Conservation (phyloP, 495 filamentous ascomycete species). For the Aspergillus heteromorphus region DNA sequence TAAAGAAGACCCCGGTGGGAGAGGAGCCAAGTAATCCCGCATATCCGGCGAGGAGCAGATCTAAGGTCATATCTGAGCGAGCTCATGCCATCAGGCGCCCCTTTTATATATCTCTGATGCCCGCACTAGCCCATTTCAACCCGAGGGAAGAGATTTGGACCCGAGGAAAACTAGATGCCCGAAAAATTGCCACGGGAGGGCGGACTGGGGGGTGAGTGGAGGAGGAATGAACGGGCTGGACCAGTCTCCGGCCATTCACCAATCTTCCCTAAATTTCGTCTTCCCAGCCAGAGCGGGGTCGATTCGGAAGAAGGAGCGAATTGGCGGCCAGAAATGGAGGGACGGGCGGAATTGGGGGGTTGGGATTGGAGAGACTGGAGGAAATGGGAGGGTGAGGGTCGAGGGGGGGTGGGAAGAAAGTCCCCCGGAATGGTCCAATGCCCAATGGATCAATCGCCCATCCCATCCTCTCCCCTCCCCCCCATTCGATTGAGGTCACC, state of each 20-base stretch:
- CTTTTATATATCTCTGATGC: slow-evolving; percentile 14
- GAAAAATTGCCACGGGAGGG: slow-evolving; percentile 24
- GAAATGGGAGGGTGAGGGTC: slow-evolving; percentile 30
- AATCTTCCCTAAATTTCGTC: slow-evolving; percentile 24
- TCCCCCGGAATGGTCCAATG: slow-evolving; percentile 47
- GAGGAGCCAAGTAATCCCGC: slow-evolving; percentile 1
- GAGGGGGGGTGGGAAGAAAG: slow-evolving; percentile 37
- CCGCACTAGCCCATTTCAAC: slow-evolving; percentile 1
- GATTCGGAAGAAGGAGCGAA: slow-evolving; percentile 40
- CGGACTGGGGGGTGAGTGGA: slow-evolving; percentile 30
- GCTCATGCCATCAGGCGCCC: background rate
- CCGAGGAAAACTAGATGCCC: slow-evolving; percentile 5
- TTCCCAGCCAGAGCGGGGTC: slow-evolving; percentile 50
- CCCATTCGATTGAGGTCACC: slow-evolving; percentile 10
- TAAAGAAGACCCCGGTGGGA: background rate
- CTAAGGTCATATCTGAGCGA: background rate
- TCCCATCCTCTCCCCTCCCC: slow-evolving; percentile 13
- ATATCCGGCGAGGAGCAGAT: background rate
- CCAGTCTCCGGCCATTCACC: slow-evolving; percentile 26
- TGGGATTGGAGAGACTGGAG: slow-evolving; percentile 32
- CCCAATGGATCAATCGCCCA: slow-evolving; percentile 37
- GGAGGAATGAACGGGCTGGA: slow-evolving; percentile 27
- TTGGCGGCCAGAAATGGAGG: slow-evolving; percentile 35
- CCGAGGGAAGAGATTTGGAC: slow-evolving; percentile 3
- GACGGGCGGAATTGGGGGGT: slow-evolving; percentile 32